These are phyloP conservation scores for Fusarium nygamai DNA, from an alignment of 2,329 filamentous ascomycete genomes.

Conservation along the genomic window DNA sequence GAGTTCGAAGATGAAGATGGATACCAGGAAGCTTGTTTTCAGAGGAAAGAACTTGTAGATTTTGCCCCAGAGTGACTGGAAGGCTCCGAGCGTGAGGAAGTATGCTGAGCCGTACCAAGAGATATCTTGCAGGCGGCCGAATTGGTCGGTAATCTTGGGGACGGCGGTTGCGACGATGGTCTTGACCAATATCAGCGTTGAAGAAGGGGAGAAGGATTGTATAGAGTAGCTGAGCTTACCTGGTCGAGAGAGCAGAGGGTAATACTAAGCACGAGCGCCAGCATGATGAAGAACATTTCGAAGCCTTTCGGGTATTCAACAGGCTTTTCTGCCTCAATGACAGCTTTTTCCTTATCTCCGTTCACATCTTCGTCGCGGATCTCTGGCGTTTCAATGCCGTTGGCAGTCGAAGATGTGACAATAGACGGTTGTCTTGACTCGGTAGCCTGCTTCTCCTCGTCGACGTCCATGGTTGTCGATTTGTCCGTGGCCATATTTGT, in stretches of 20 bases:
- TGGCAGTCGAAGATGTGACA: background rate
- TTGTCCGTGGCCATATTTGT: fast-evolving
- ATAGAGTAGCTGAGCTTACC: background rate
- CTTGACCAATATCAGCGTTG: fast-evolving
- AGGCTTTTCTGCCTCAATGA: background rate
- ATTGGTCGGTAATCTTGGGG: slow-evolving; percentile 63
- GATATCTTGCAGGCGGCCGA: slow-evolving; percentile 60
- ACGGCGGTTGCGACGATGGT: slow-evolving; percentile 49
- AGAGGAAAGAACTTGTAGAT: slow-evolving; percentile 62
- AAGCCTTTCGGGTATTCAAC: background rate
- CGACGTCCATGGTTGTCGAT: too few species aligned
- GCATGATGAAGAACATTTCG: background rate
- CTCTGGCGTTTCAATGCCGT: background rate
- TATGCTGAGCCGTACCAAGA: slow-evolving; percentile 68
- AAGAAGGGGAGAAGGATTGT: fast-evolving
- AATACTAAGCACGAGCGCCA: background rate
- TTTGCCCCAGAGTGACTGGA: slow-evolving; percentile 49
- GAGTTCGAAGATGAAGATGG: slow-evolving; percentile 62
- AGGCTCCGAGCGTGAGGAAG: background rate
- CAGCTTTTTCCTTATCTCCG: fast-evolving
- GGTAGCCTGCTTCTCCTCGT: background rate
- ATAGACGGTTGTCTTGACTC: background rate
- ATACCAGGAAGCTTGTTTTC: slow-evolving; percentile 57
- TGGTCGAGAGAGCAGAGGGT: background rate
- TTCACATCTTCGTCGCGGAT: fast-evolving